Percentiles rank a stretch among this genome's conserved stretches.
Evolutionary conservation across 129 eudicot species (phyloP).

Genomic region (Tagetes patula): DNA sequence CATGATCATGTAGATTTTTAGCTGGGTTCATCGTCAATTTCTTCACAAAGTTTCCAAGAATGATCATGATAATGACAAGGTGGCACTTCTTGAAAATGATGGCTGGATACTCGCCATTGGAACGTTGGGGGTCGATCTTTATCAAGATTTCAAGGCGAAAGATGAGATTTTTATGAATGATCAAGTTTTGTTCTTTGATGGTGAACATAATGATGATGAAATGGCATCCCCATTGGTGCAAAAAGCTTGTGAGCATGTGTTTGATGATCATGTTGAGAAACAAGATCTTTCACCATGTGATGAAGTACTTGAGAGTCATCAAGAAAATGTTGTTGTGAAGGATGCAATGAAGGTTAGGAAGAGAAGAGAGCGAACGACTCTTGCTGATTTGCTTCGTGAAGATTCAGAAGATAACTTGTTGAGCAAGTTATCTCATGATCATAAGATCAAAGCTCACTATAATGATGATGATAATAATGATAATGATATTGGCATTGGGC

Average conservation of each 20-base stretch:
- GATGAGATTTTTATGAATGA: not conserved
- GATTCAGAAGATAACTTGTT: constrained; percentile 39
- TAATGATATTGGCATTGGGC: not conserved
- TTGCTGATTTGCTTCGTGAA: constrained; percentile 61
- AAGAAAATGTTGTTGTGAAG: not conserved
- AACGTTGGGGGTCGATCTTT: constrained; percentile 55
- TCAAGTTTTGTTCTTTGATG: constrained; percentile 10
- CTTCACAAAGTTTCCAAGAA: constrained; percentile 36
- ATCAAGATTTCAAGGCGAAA: constrained; percentile 17
- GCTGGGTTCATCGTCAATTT: constrained; percentile 64
- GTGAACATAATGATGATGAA: constrained; percentile 17
- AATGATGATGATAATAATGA: not conserved
- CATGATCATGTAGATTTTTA: constrained; percentile 48
- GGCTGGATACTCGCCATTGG: constrained; percentile 67
- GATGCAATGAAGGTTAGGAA: constrained; percentile 23
- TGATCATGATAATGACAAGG: constrained; percentile 27
- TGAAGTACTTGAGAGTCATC: constrained; percentile 16
- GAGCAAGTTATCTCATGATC: constrained; percentile 7
- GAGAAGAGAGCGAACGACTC: constrained; percentile 53
- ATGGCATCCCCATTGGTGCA: constrained; percentile 41
- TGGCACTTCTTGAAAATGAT: constrained; percentile 33
- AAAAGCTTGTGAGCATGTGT: constrained; percentile 34
- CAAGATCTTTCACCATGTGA: constrained; percentile 20
- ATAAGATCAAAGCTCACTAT: constrained; percentile 6
- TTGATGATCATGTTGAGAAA: constrained; percentile 21